Conservation (phyloP, 805 yeast species). For the Debaryomyces prosopidis region DNA sequence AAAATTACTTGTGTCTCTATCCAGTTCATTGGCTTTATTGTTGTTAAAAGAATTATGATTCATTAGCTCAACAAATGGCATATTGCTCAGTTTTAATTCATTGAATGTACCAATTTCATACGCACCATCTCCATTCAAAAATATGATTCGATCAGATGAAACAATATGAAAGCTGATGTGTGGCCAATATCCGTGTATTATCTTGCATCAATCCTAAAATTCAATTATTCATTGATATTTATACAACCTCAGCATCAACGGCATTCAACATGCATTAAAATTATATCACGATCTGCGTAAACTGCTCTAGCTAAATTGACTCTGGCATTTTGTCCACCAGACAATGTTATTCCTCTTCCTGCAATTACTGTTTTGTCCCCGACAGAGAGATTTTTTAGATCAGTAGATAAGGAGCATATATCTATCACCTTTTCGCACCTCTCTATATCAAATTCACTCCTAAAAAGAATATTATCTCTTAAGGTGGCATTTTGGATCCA, state of each 20-base stretch:
- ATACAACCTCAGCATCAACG: constrained; percentile 81
- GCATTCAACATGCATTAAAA: constrained; percentile 77
- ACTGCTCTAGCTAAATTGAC: constrained; percentile 75
- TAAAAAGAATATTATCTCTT: constrained; percentile 70
- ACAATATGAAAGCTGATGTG: constrained; percentile 75
- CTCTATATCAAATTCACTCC: constrained; percentile 48
- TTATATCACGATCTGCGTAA: constrained; percentile 64
- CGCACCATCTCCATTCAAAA: constrained; percentile 61
- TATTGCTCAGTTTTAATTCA: constrained; percentile 44
- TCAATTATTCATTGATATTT: constrained; percentile 69
- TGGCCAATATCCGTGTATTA: constrained; percentile 72
- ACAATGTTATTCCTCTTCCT: constrained; percentile 77
- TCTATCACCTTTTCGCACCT: constrained; percentile 54
- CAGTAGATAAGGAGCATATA: constrained; percentile 66
- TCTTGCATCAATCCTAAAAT: constrained; percentile 54
- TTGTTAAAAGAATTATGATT: constrained; percentile 18
- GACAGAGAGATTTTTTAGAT: constrained; percentile 62
- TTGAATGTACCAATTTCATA: constrained; percentile 60
- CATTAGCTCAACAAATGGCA: constrained; percentile 37
- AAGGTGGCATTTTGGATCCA: constrained; percentile 85
- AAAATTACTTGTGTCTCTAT: constrained; percentile 5
- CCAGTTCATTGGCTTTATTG: constrained; percentile 2
- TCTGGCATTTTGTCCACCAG: constrained; percentile 90
- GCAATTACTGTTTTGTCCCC: constrained; percentile 81
- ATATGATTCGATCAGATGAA: constrained; percentile 66